Base-by-base conservation (phyloP, 169 alveolate species). In the Cryptosporidium parvum region DNA sequence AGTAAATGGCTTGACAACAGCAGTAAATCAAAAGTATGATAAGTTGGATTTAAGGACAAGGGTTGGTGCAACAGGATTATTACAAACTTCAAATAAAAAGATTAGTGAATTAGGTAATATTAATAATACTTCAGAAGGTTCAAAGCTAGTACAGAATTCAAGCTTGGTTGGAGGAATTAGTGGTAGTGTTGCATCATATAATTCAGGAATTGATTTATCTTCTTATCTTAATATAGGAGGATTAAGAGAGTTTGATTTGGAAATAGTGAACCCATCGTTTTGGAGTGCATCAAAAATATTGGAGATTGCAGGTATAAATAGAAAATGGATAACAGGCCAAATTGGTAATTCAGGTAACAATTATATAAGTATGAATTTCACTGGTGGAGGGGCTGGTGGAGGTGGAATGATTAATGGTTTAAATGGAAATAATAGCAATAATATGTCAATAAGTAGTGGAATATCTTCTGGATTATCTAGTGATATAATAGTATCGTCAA, bases 301-400 rank as follows among this genome's bases (percentile, higher is more conserved):
- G 29, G 86, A 75, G 58, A 75, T 75, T 35, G 86, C 86, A 14
- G 29, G 44, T 16, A 75, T 75, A n/a, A 75, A 75, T 29, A 53
- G 37, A 14, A 75, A 75, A n/a, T 75, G 86, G 86, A 75, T 75
- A 39, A 58, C 86, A 12, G 86, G 86, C 0, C 86, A 75, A n/a
- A 75, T 58, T 5, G 72, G 72, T 7, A 53, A 75, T 29, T 29
- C 31, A 10, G 29, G 61, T 42, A 69, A 69, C 80, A 69, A 37
- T 69, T 18, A 16, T 69, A 69, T 31, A 39, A n/a, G 18, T 42
- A 18, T 23, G 10, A 69, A 45, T 69, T 48, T 48, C 7, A 16
- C 56, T 1, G 21, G 56, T 48, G 69, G 69, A 59, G 69, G 69
- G 16, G 69, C 9, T 26, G 69, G n/a, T 23, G 33, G 42, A 23